Evolutionary conservation across 1,284 basidiomycete species (phyloP), one percentile per base, ranked within the genome.

Genomic region (Wallemia hederae): DNA sequence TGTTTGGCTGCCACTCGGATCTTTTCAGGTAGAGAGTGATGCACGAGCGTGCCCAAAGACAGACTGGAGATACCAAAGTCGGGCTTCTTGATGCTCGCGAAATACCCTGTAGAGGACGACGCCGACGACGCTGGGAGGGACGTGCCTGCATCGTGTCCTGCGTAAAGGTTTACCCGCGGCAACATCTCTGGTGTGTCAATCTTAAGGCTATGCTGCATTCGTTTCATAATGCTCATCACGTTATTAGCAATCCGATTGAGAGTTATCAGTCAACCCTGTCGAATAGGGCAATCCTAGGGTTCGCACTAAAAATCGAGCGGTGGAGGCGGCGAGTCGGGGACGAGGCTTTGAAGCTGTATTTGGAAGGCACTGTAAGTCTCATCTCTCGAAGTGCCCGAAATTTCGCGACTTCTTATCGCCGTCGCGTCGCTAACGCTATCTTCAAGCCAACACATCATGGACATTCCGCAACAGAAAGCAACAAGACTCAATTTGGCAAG

Each of bases 1-100:
- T 49, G 59, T 24, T 33, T 26, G 9, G 62, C 57, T 22, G 61
- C 62, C n/a, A 33, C 29, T 15, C 60, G 2, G 59, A 63, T 59
- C 60, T 63, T 63, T n/a, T 28, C 49, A 17, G 61, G 61, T n/a
- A 63, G 59, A 59, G 33, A n/a, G 60, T 63, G 62, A 27, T 63
- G 60, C 24, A 57, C 27, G 26, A 55, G 27, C 29, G 59, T 59
- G 19, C 61, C 61, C 27, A 63, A 58, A 2, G 62, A 61, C 24
- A 63, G 22, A 15, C 49, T 33, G 15, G 62, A 60, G 34, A 62
- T 62, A 34, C 59, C 55, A 59, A 58, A 61, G 2, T 34, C 24
- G 1, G 61, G 61, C 25, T 60, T 58, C 9, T 7, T n/a, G 9
- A 49, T n/a, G 39, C 39, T 49, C 5, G 9, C 39, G 39, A 5